Evolutionary conservation across 768 basidiomycete species (phyloP), one percentile per base, ranked within the genome.

Genomic region (Lanmaoa rubissima): DNA sequence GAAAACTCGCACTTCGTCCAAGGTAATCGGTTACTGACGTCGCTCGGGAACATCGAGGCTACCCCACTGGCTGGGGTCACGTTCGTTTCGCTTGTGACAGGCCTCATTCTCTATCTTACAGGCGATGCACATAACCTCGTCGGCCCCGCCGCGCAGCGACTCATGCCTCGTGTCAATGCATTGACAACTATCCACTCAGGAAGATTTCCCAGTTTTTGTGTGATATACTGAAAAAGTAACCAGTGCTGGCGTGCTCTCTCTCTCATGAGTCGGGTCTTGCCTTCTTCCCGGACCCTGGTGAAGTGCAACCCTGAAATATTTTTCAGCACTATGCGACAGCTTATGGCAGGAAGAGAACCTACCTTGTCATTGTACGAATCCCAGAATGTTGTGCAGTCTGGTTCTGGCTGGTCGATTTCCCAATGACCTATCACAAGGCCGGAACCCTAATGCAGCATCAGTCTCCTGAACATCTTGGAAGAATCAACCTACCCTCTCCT

Each of bases 21-120:
- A 85, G 85, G 86, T 1, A 87, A 87, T 60, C 78, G 84, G 4
- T 62, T 86, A 13, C 73, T 88, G 75, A 80, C 80, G 2, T 84
- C 85, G 3, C 72, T 88, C 10, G 85, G 86, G 5, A 87, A 87
- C 63, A 80, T 87, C 31, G 81, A 85, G 58, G 78, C 75, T 16
- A 85, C 82, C 0, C 79, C 82, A 4, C 61, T 81, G 2, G 86
- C 86, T 12, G 80, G 79, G 1, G 71, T 85, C 32, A 81, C 83
- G 4, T 79, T 87, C 54, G 64, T 82, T 13, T 77, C 77, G 12
- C 87, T 83, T 61, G 68, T 65, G 2, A 77, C 76, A 0, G 86
- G 87, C 9, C 71, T 81, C 47, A 74, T 88, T n/a, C 76, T 88
- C 7, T 88, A 88, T 60, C 65, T 87, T 34, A 87, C 87, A 3